Percentiles rank a stretch among this genome's conserved stretches.
Conservation (phyloP, 108 stramenopile species). For the Cyclotella sp. region DNA sequence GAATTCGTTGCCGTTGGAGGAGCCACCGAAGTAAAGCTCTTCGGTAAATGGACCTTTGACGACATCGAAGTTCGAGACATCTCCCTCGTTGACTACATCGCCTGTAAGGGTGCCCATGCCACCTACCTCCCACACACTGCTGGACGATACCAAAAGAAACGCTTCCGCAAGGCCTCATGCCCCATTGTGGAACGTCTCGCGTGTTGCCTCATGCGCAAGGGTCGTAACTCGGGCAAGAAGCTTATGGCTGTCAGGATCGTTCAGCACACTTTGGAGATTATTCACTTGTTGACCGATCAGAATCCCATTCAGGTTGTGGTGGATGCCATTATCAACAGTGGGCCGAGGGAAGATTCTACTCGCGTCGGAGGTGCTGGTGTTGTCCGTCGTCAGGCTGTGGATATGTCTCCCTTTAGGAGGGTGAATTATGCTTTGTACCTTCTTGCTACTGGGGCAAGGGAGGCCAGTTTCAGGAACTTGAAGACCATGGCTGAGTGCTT, state of each 20-base stretch:
- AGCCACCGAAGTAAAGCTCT: conserved; percentile 94
- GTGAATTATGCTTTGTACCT: conserved; percentile 99
- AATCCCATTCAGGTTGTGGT: conserved; percentile 99
- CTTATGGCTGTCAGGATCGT: conserved; percentile 98
- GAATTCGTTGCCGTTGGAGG: conserved; percentile 74
- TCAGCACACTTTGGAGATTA: conserved; percentile 99
- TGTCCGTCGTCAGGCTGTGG: conserved; percentile 99
- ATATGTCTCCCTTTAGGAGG: conserved; percentile 99
- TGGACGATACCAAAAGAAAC: conserved; percentile 99
- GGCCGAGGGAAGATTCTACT: conserved; percentile 99
- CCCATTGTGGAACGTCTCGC: conserved; percentile 99
- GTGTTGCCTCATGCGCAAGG: conserved; percentile 98
- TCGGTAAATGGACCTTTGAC: conserved; percentile 97
- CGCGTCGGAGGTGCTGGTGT: conserved; percentile 99
- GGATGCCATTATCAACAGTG: conserved; percentile 99
- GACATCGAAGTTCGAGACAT: conserved; percentile 99
- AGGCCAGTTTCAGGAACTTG: conserved; percentile 99
- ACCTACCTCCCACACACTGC: conserved; percentile 99
- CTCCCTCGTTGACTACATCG: conserved; percentile 97
- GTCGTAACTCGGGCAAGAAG: conserved; percentile 99
- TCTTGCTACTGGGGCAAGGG: conserved; percentile 97
- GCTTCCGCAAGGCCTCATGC: conserved; percentile 99
- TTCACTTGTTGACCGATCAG: conserved; percentile 99
- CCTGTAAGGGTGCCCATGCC: conserved; percentile 97
- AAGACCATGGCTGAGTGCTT: conserved; percentile 99